These are phyloP conservation scores for Curvularia spicifera DNA, from an alignment of 2,329 filamentous ascomycete species.

Conservation along the genomic window DNA sequence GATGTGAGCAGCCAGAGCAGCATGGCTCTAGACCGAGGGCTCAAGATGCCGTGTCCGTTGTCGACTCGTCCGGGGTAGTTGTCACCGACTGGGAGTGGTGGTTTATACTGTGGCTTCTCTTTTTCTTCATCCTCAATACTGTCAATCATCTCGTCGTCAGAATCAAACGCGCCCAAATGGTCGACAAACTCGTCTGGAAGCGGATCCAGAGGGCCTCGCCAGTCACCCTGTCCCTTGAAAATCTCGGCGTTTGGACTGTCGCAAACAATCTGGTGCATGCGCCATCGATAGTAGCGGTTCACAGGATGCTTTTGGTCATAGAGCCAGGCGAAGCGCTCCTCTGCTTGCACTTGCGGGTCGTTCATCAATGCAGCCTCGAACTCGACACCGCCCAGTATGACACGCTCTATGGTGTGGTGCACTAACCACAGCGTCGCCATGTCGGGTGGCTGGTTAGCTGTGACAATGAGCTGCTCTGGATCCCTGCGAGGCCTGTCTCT, in stretches of 20 bases:
- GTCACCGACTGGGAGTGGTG: slow-evolving; percentile 36
- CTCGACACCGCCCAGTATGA: slow-evolving; percentile 80
- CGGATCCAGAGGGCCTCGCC: slow-evolving; percentile 75
- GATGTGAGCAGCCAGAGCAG: slow-evolving; percentile 83
- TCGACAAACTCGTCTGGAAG: slow-evolving; percentile 84
- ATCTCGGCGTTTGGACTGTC: slow-evolving; percentile 45
- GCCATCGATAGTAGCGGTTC: slow-evolving; percentile 92
- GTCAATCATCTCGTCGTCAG: slow-evolving; percentile 42
- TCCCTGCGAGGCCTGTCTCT: slow-evolving; percentile 33
- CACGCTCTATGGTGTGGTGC: slow-evolving; percentile 82
- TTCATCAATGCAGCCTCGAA: slow-evolving; percentile 95
- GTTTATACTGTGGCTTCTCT: slow-evolving; percentile 32
- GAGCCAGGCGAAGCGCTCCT: slow-evolving; percentile 93
- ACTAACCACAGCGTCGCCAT: slow-evolving; percentile 81
- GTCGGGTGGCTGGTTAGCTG: slow-evolving; percentile 74
- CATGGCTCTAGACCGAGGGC: slow-evolving; percentile 61
- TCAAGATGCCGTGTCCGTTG: slow-evolving; percentile 40
- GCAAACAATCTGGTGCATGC: slow-evolving; percentile 85
- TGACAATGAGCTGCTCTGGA: slow-evolving; percentile 39
- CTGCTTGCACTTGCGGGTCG: slow-evolving; percentile 77
- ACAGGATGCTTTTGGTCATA: slow-evolving; percentile 77
- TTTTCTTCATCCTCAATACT: slow-evolving; percentile 75
- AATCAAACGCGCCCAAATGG: slow-evolving; percentile 76
- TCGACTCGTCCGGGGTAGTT: slow-evolving; percentile 38
- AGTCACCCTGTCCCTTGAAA: slow-evolving; percentile 54